A percentile compares a stretch with the other conserved stretches of the same genome.
These are phyloP conservation scores for Apostasia shenzhenica DNA, from an alignment of 106 monocot species.

Conservation along the genomic window DNA sequence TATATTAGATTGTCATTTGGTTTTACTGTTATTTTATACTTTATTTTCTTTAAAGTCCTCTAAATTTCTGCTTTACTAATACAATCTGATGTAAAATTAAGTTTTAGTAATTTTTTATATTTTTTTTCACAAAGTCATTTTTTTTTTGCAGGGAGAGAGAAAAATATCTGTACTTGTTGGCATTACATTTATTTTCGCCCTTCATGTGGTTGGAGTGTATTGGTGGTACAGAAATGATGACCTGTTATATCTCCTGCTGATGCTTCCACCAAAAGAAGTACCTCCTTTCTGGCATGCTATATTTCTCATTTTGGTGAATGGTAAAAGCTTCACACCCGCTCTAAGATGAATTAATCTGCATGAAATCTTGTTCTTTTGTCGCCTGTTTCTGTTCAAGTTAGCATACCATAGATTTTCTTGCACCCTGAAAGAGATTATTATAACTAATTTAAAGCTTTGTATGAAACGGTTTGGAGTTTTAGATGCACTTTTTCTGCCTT, in stretches of 20 bases:
- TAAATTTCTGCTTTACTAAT: no score
- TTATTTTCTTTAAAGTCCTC: no score
- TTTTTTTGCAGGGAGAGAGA: conserved; percentile 66
- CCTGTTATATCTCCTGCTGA: conserved; percentile 48
- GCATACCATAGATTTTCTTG: no score
- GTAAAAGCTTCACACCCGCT: conserved; percentile 19
- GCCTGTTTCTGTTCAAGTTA: neutral
- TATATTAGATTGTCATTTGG: no score
- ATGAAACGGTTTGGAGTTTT: no score
- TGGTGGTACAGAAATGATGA: conserved; percentile 89
- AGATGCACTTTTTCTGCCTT: no score
- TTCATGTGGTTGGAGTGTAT: conserved; percentile 75
- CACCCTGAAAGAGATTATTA: no score
- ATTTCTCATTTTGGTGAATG: conserved; percentile 84
- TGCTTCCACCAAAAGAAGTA: conserved; percentile 81
- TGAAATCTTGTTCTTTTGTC: neutral
- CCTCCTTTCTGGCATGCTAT: conserved; percentile 96
- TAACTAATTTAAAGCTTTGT: no score
- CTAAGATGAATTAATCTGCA: neutral
- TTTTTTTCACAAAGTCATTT: neutral
- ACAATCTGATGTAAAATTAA: no score
- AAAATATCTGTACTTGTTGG: conserved; percentile 62
- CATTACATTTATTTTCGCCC: conserved; percentile 46
- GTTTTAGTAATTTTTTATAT: no score
- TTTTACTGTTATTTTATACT: no score